phyloP scores from a whole-genome alignment of 768 basidiomycete species.

The Cytidiella melzeri region DNA sequence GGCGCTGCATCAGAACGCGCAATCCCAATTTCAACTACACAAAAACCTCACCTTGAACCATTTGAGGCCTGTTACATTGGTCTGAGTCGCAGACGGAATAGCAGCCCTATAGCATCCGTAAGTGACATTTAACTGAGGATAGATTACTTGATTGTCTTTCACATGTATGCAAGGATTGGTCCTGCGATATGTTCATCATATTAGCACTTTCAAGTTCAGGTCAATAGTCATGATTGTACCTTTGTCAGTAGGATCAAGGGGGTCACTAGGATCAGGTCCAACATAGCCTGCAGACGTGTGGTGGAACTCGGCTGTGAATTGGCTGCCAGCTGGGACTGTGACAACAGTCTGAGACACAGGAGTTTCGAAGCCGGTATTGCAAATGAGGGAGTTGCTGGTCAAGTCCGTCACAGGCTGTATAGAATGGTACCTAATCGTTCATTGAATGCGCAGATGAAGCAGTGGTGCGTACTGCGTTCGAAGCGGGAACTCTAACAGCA shows the following conservation, averaged over 20 bases:
- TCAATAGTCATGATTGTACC: conserved; percentile 11
- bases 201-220: conserved; percentile 1
- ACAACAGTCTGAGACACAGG: conserved; percentile 17
- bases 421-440: not conserved
- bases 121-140: not conserved
- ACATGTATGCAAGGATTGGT: conserved; percentile 1
- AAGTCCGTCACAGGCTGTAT: conserved; percentile 2
- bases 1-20: no score
- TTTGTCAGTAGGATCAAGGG: conserved; percentile 21
- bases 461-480: conserved; percentile 37
- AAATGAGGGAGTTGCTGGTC: conserved; percentile 1
- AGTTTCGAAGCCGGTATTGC: conserved; percentile 9
- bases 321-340: conserved; percentile 21
- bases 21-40: not conserved
- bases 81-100: conserved; percentile 18
- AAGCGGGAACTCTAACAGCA: conserved; percentile 41
- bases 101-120: conserved; percentile 11
- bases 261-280: conserved; percentile 17
- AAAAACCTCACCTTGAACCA: conserved; percentile 21
- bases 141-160: conserved; percentile 11
- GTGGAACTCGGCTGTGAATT: conserved; percentile 20
- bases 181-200: not conserved
- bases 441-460: not conserved
- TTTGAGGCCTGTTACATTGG: conserved; percentile 19
- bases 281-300: conserved; percentile 15